Evolutionary conservation across 73 alveolate species (phyloP).

Genomic region (Halteria grandinella): DNA sequence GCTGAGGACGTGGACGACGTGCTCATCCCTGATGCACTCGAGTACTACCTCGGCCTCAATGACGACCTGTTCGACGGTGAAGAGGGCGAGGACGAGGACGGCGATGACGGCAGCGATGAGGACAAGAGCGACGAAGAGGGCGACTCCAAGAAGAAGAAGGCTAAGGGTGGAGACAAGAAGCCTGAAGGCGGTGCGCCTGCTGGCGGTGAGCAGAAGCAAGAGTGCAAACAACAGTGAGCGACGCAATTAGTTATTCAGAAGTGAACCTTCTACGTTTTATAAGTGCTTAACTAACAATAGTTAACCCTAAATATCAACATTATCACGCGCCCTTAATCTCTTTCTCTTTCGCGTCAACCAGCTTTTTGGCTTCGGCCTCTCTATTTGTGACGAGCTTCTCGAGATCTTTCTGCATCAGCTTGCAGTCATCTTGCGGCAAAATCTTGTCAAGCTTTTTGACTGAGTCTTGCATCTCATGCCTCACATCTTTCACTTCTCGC

Average conservation of each 20-base stretch:
- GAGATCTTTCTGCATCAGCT: background rate
- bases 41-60: slow-evolving; percentile 50
- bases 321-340: slow-evolving; percentile 17
- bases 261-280: no score
- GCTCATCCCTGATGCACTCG: slow-evolving; percentile 56
- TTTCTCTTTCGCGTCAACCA: slow-evolving; percentile 13
- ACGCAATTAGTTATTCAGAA: no score
- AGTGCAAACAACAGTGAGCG: slow-evolving; percentile 58
- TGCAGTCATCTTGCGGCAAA: slow-evolving; percentile 31
- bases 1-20: slow-evolving; percentile 51
- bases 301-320: no score
- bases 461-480: slow-evolving; percentile 23
- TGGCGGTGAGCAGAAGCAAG: slow-evolving; percentile 35
- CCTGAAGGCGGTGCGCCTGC: slow-evolving; percentile 8
- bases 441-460: slow-evolving; percentile 40
- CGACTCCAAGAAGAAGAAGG: slow-evolving; percentile 21
- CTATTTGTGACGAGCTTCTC: background rate
- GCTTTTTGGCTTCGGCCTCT: slow-evolving; percentile 25
- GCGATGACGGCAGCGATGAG: slow-evolving; percentile 9
- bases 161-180: slow-evolving; percentile 38
- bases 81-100: slow-evolving; percentile 16
- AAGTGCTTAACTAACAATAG: background rate
- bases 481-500: background rate
- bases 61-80: slow-evolving; percentile 47
- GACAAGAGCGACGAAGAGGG: slow-evolving; percentile 4